A percentile compares a stretch with the other conserved stretches of the same genome.
Evolutionary conservation across 805 yeast genomes (phyloP).

Genomic region (Candida insectorum): DNA sequence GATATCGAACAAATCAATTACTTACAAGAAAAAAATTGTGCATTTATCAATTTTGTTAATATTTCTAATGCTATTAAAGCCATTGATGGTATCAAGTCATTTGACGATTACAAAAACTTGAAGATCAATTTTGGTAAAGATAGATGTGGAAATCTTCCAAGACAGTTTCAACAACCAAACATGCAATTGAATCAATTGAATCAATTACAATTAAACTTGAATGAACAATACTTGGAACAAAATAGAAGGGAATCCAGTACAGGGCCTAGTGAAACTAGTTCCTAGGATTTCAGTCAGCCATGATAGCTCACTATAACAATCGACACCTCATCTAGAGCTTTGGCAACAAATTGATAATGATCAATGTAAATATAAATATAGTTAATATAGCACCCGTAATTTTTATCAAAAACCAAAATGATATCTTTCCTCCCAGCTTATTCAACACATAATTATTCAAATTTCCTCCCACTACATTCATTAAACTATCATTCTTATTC

Average conservation of each 20-base stretch:
- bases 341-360: constrained; percentile 35
- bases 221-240: constrained; percentile 9
- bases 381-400: constrained; percentile 22
- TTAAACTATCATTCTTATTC: constrained; percentile 25
- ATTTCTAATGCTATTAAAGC: constrained; percentile 90
- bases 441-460: constrained; percentile 34
- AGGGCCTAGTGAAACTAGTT: too few species aligned
- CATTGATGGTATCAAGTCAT: constrained; percentile 82
- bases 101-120: constrained; percentile 57
- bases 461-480: constrained; percentile 31
- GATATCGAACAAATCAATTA: constrained; percentile 94
- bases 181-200: constrained; percentile 7
- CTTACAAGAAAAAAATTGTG: constrained; percentile 79
- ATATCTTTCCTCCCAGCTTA: constrained; percentile 39
- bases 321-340: constrained; percentile 18
- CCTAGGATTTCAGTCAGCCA: too few species aligned
- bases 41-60: constrained; percentile 87
- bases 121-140: constrained; percentile 92
- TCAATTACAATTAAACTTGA: constrained; percentile 8
- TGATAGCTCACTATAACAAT: constrained; percentile 1
- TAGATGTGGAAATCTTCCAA: constrained; percentile 91
- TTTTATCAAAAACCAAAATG: constrained; percentile 36
- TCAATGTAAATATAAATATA: constrained; percentile 27
- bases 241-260: constrained; percentile 1
- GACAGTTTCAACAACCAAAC: constrained; percentile 53